These are phyloP conservation scores for Osmanthus fragrans DNA, from an alignment of 257 asterid genomes.

Conservation along the genomic window DNA sequence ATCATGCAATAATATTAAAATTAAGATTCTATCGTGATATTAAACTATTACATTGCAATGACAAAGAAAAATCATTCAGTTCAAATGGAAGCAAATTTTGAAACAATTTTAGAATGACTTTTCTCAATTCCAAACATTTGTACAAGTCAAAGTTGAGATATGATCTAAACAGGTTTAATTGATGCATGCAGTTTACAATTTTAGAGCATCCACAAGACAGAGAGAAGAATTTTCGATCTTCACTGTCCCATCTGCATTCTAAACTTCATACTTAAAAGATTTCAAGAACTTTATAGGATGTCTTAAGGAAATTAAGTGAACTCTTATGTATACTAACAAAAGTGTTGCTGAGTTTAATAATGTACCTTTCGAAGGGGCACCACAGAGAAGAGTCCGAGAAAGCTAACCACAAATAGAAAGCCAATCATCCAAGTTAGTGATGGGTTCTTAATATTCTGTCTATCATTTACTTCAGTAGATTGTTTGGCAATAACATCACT, in stretches of 20 bases:
- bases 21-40: background rate
- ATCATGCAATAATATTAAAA: background rate
- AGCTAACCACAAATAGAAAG: slow-evolving; percentile 89
- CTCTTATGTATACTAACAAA: background rate
- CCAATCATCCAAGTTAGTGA: slow-evolving; percentile 82
- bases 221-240: too few species aligned
- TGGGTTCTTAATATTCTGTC: slow-evolving; percentile 65
- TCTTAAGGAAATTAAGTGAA: background rate
- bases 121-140: background rate
- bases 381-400: slow-evolving; percentile 87
- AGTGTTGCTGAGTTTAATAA: slow-evolving; percentile 2
- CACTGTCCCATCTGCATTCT: too few species aligned
- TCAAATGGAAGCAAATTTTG: background rate
- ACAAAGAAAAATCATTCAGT: background rate
- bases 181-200: too few species aligned
- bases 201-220: too few species aligned
- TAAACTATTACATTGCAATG: slow-evolving; percentile 22
- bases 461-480: slow-evolving; percentile 48
- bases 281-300: background rate
- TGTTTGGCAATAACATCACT: slow-evolving; percentile 70
- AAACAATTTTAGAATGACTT: background rate
- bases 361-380: slow-evolving; percentile 87
- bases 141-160: background rate
- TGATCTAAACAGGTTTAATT: background rate
- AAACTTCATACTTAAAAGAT: background rate